Base-by-base conservation (phyloP, 1,284 basidiomycete species). In the Sporisorium scitamineum region DNA sequence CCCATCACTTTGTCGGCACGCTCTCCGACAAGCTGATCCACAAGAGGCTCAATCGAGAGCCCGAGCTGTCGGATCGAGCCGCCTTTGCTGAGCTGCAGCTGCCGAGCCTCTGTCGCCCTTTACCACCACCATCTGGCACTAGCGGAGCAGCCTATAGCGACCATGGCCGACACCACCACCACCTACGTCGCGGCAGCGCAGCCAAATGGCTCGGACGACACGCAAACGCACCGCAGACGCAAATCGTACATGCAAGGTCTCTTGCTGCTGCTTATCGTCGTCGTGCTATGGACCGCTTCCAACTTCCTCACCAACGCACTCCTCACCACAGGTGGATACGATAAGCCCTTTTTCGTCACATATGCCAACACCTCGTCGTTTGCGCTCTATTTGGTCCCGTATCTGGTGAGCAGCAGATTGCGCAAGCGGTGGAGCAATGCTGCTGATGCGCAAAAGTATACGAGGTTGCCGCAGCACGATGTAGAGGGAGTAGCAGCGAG, bases 281-380 rank as follows among this genome's bases (percentile, higher is more conserved):
- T 95, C 50, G 79, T 94, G 26, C 89, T 95, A 14, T 96, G 94
- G 94, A 95, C 81, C 9, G 65, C 67, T 0, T 84, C 81, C 45
- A 85, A 85, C 71, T 85, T 84, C 47, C 60, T 85, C 22, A 81
- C 84, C n/a, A 84, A 79, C 39, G 75, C 79, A 0, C 70, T 82
- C 10, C 63, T 84, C 54, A 86, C 85, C 16, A 78, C 76, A 27
- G 79, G 82, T 6, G 72, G 72, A 29, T 85, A 79, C 73, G 72
- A 85, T 54, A 84, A 85, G 65, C 84, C 83, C 0, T 87, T 87
- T 60, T 80, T 85, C 18, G 80, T 94, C 50, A 97, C 94, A 2
- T 97, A 94, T 80, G 87, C 94, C 80, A 94, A 92, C 85, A 96
- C 94, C 0, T 91, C 93, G 62, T 89, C 92, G 10, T 99, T 97